Conservation (phyloP, 148 eudicot species). For the Selenicereus undatus region DNA sequence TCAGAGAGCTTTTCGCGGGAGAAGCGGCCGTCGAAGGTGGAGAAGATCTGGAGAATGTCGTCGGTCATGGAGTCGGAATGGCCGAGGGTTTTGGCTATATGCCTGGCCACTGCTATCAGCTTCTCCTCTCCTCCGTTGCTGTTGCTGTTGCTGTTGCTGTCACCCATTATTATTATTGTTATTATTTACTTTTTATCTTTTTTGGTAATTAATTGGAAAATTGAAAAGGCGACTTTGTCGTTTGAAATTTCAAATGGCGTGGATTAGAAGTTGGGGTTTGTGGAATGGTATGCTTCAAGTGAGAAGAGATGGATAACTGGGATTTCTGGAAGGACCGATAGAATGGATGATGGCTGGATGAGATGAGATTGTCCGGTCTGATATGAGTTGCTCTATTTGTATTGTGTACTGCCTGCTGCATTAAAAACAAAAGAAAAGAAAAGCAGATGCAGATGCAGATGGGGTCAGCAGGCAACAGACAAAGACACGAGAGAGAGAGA, state of each 20-base stretch:
- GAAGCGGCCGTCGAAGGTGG: constrained; percentile 78
- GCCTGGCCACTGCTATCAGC: constrained; percentile 86
- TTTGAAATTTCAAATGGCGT: neutral
- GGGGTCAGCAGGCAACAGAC: neutral
- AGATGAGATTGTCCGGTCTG: too few species aligned
- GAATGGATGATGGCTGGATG: neutral
- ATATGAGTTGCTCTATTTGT: too few species aligned
- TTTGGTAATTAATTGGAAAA: neutral
- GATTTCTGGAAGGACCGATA: neutral
- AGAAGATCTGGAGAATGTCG: constrained; percentile 88
- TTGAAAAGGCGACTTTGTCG: neutral
- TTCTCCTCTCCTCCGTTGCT: constrained; percentile 93
- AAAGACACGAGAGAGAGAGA: neutral
- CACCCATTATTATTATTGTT: constrained; percentile 8
- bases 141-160: constrained; percentile 37
- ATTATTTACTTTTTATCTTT: neutral
- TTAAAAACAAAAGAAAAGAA: neutral
- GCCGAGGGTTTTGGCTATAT: constrained; percentile 86
- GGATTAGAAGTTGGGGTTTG: neutral
- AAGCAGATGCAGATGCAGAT: neutral
- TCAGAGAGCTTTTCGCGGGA: constrained; percentile 60
- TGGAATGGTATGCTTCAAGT: neutral
- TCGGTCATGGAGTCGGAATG: constrained; percentile 87
- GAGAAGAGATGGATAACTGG: neutral
- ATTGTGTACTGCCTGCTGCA: too few species aligned